phyloP scores from a whole-genome alignment of 139 green algal genomes.

The Tetraselmis chui region DNA sequence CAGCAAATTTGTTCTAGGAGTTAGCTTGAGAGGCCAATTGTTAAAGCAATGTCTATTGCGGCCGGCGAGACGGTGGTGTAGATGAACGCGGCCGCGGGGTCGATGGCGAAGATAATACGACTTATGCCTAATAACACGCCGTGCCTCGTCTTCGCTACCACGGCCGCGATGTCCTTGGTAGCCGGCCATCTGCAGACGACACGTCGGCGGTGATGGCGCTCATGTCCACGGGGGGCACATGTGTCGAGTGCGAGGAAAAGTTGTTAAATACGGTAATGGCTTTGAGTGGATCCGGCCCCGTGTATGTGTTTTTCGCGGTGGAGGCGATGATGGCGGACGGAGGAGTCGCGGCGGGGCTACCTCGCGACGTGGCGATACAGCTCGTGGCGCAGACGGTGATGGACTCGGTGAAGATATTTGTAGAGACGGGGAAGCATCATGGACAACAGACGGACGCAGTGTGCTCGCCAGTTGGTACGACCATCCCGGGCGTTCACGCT shows the following conservation, averaged over 20 bases:
- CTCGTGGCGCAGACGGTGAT: conserved; percentile 69
- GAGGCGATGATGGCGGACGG: conserved; percentile 77
- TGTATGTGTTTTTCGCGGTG: conserved; percentile 48
- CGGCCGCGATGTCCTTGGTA: conserved; percentile 80
- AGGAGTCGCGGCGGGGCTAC: conserved; percentile 61
- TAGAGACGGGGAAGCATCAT: conserved; percentile 55
- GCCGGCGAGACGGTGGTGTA: too few species aligned
- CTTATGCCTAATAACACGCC: conserved; percentile 99
- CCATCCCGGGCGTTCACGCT: conserved; percentile 86
- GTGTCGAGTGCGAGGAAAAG: conserved; percentile 57
- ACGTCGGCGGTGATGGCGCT: conserved; percentile 20
- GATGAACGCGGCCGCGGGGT: conserved; percentile 54
- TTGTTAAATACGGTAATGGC: conserved; percentile 89
- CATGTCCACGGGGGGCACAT: neutral
- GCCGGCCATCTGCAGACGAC: conserved; percentile 47
- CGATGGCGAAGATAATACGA: conserved; percentile 53
- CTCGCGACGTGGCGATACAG: conserved; percentile 52
- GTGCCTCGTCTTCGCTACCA: conserved; percentile 86
- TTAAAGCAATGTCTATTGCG: too few species aligned
- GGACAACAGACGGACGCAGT: conserved; percentile 69
- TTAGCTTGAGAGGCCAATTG: too few species aligned
- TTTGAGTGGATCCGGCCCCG: conserved; percentile 82
- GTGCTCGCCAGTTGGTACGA: conserved; percentile 69
- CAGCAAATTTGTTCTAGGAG: too few species aligned
- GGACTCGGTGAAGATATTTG: conserved; percentile 47